Evolutionary conservation across 441 rosid genomes (phyloP).

Genomic region (Euphorbia celastroides): DNA sequence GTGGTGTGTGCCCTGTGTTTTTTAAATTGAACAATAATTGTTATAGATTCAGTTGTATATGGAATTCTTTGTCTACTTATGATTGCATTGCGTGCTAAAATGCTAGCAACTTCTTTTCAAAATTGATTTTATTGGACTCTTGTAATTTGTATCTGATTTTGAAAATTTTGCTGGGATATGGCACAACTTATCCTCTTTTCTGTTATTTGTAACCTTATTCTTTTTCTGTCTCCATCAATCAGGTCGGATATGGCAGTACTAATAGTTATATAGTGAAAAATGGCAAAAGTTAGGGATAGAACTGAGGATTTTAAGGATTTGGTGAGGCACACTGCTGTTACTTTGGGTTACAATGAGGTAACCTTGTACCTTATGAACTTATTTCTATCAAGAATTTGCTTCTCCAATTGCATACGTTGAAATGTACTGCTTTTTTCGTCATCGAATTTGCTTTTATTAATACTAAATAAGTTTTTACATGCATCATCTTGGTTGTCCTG

Average conservation of each 20-base stretch:
- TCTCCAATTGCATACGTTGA: neutral
- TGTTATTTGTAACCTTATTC: neutral
- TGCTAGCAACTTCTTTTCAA: neutral
- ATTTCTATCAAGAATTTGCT: neutral
- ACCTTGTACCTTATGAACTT: neutral
- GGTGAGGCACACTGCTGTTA: conserved; percentile 58
- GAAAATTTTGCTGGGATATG: neutral
- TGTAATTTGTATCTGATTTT: neutral
- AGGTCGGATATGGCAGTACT: conserved; percentile 7
- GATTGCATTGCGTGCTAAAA: neutral
- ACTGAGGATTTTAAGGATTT: conserved; percentile 92
- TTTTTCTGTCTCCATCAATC: neutral
- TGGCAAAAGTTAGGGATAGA: conserved; percentile 84
- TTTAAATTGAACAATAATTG: neutral
- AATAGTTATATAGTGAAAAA: conserved; percentile 18
- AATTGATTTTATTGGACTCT: neutral
- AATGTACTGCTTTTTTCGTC: neutral
- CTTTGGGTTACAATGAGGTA: conserved; percentile 76
- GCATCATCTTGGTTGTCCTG: neutral
- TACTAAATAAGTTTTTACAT: neutral
- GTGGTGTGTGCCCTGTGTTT: neutral
- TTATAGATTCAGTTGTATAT: neutral
- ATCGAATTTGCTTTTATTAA: neutral
- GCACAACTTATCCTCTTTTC: neutral
- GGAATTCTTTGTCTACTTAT: neutral